Evolutionary conservation across 2,329 filamentous ascomycete species (phyloP), one percentile per base, ranked within the genome.

Genomic region (Colletotrichum theobromicola): DNA sequence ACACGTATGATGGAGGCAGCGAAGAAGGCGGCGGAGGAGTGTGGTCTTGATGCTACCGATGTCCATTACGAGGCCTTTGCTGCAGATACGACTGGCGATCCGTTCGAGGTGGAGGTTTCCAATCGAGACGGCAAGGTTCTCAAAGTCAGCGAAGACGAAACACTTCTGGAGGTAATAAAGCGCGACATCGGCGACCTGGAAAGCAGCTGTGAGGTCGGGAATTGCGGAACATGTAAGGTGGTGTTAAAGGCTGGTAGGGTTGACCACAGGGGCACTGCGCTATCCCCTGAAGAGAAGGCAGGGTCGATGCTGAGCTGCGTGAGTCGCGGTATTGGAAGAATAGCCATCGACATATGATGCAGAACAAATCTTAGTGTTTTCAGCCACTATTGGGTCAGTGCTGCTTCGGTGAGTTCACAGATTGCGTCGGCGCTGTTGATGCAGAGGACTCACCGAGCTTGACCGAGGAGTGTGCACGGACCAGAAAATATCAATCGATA

Each of bases 1-100:
- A 77, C 79, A 10, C 84, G 88, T 9, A 86, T 93, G 82, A 90
- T 92, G 84, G 86, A 89, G 7, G 88, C 87, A 57, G 87, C 89
- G 0, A 79, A 79, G 24, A 77, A 77, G 4, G 85, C 85, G 15
- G 87, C 87, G 0, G 82, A 82, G 10, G 81, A 80, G 9, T 82
- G 83, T 10, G 84, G 86, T 0, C 83, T 93, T 0, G 80, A 84
- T 0, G 83, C 87, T 4, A 83, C 85, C 1, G 89, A 91, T 53
- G 84, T 93, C 2, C 91, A 93, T 79, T 90, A 88, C 72, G 92
- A 93, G 80, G 88, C 88, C 0, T 93, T 93, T 75, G 83, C 84
- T 2, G 88, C 88, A 2, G 86, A 88, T 24, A 83, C 86, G 0
- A 85, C 85, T 1, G 91, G 91, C 0, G 90, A 93, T 77, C 88